Base-by-base conservation (phyloP, 2,329 filamentous ascomycete species). In the Colletotrichum sidae region DNA sequence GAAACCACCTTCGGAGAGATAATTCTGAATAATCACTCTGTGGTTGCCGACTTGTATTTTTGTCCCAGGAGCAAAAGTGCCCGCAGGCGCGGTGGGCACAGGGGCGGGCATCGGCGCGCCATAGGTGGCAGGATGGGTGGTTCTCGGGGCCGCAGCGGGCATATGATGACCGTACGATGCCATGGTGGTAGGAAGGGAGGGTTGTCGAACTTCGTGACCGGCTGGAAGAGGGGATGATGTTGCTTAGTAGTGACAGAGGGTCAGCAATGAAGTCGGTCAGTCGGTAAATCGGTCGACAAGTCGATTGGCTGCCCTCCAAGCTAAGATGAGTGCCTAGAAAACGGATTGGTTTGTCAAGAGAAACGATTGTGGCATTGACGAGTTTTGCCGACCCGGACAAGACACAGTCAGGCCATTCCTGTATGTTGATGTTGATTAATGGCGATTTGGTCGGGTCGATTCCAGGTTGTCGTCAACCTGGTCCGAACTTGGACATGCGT, bases 1-100 rank as follows among this genome's bases (percentile, higher is more conserved):
- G 75, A 99, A 99, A 45, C 96, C 96, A 71, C 96, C 96, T 81
- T 99, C 96, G 68, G 96, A 98, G 53, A 99, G 90, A 80, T 99
- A 99, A 78, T 95, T 96, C 76, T 97, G 94, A 71, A 99, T 96
- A 55, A 96, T 87, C 66, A 98, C 94, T 69, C 94, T 90, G 78
- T 99, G 96, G 76, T 87, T 88, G 76, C 96, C 96, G 61, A 97
- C 93, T 76, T 97, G 94, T 73, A 99, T 96, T 84, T 98, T 97
- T 69, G 96, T 99, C 47, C 95, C 95, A 7, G 96, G 90, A 56
- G 91, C 82, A 77, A 99, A 98, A 66, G 95, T 98, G 70, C 96
- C 96, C 59, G 89, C 87, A n/a, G 92, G 89, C 58, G 84, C 84
- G 47, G 80, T 70, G 60, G 76, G 53, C 64, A 73, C 76, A 46